Percentiles rank a stretch among this genome's conserved stretches.
Evolutionary conservation across 2,329 filamentous ascomycete genomes (phyloP).

Genomic region (Colletotrichum sp.): DNA sequence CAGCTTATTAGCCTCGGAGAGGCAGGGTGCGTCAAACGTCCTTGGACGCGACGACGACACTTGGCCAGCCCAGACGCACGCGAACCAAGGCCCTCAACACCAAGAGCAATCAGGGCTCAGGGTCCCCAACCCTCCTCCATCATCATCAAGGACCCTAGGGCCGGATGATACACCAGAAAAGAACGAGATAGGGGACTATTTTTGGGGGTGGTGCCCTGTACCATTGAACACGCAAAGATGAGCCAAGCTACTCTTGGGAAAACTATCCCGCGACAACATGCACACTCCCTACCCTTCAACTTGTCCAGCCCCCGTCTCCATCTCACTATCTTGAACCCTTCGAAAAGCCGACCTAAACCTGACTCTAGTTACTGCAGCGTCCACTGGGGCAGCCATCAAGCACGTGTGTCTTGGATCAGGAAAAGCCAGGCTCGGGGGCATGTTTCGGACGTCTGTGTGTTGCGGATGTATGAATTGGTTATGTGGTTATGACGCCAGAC

Average conservation of each 20-base stretch:
- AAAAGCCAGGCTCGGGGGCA: background rate
- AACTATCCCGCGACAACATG: background rate
- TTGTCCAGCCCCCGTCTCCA: background rate
- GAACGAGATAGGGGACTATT: background rate
- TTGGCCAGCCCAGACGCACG: background rate
- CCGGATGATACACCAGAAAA: background rate
- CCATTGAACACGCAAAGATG: background rate
- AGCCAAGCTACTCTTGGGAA: background rate
- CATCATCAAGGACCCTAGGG: background rate
- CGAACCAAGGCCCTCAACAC: background rate
- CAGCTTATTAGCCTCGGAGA: background rate
- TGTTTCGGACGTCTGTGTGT: background rate
- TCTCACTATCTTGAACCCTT: background rate
- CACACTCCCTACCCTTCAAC: conserved; percentile 3
- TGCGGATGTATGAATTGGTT: background rate
- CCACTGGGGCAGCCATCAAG: background rate
- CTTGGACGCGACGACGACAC: background rate
- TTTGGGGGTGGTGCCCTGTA: background rate
- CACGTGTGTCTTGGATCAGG: background rate
- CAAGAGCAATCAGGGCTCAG: background rate
- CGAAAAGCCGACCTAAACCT: background rate
- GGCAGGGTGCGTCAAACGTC: background rate
- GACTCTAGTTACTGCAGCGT: background rate
- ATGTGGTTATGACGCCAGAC: conserved; percentile 18
- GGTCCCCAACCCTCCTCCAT: background rate